Evolutionary conservation across 2,329 filamentous ascomycete genomes (phyloP).

Genomic region (Knoxdaviesia capensis): DNA sequence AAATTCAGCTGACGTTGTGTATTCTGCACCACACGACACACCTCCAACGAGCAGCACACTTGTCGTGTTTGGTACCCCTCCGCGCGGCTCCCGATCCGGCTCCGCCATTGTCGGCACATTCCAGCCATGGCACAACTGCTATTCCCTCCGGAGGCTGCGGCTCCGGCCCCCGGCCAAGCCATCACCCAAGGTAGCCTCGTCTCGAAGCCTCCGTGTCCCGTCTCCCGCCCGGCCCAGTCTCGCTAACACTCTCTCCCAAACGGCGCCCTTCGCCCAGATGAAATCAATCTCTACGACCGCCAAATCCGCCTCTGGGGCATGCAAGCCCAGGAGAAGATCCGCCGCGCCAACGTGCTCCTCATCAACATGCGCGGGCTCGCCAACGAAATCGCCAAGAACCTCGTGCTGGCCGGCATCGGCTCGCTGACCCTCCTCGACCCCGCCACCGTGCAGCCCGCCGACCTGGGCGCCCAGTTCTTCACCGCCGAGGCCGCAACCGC

Average conservation of each 20-base stretch:
- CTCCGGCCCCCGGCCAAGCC: constrained; percentile 6
- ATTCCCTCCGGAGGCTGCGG: too few species aligned
- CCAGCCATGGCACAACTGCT: too few species aligned
- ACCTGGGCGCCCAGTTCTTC: constrained; percentile 72
- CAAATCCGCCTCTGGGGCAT: constrained; percentile 97
- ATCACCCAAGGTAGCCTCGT: constrained; percentile 15
- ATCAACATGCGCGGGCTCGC: constrained; percentile 74
- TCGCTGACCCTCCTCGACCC: constrained; percentile 79
- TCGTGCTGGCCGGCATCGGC: constrained; percentile 81
- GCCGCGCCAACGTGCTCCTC: constrained; percentile 73
- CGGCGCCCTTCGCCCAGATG: constrained; percentile 34
- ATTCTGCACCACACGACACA: too few species aligned
- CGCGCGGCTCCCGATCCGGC: too few species aligned
- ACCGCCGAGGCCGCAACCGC: constrained; percentile 27
- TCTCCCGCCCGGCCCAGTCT: background rate
- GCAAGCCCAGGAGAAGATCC: constrained; percentile 81
- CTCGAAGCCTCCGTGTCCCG: background rate
- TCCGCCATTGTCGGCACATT: too few species aligned
- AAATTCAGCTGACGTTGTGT: background rate
- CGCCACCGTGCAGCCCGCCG: constrained; percentile 52
- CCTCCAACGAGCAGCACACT: background rate
- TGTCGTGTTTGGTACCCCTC: background rate
- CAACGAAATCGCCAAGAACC: constrained; percentile 92
- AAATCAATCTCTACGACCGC: constrained; percentile 91
- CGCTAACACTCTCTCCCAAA: background rate